phyloP scores from a whole-genome alignment of 2,329 filamentous ascomycete genomes.

The Beauveria sp. region DNA sequence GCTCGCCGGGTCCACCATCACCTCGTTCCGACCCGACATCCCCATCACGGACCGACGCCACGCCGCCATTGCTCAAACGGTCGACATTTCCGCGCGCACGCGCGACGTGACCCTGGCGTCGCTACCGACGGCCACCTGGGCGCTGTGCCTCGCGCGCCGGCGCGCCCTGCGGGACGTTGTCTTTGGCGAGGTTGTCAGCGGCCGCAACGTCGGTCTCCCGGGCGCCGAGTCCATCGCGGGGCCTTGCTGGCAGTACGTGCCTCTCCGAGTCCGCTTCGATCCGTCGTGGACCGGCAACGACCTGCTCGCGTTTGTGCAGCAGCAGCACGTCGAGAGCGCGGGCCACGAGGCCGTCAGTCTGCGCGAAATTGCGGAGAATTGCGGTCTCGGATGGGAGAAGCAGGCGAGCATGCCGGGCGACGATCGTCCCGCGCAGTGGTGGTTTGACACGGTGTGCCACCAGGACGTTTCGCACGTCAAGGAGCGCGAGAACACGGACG shows the following conservation, averaged over 20 bases:
- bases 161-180: constrained; percentile 47
- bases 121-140: constrained; percentile 61
- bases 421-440: constrained; percentile 20
- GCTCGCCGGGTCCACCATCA: constrained; percentile 47
- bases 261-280: constrained; percentile 51
- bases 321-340: constrained; percentile 49
- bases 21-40: constrained; percentile 30
- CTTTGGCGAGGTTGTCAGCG: constrained; percentile 60
- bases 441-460: constrained; percentile 51
- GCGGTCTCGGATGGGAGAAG: constrained; percentile 34
- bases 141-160: constrained; percentile 50
- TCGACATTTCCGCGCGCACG: constrained; percentile 39
- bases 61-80: constrained; percentile 33
- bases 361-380: constrained; percentile 41
- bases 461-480: constrained; percentile 57
- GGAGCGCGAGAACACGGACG: constrained; percentile 34
- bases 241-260: constrained; percentile 61
- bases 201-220: constrained; percentile 49
- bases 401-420: constrained; percentile 15
- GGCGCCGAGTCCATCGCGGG: constrained; percentile 49
- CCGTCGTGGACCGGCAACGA: constrained; percentile 41
- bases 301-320: constrained; percentile 45
- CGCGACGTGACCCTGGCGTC: constrained; percentile 55
- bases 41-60: constrained; percentile 30
- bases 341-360: constrained; percentile 48